phyloP scores from a whole-genome alignment of 805 yeast genomes.

The Hanseniaspora occidentalis region DNA sequence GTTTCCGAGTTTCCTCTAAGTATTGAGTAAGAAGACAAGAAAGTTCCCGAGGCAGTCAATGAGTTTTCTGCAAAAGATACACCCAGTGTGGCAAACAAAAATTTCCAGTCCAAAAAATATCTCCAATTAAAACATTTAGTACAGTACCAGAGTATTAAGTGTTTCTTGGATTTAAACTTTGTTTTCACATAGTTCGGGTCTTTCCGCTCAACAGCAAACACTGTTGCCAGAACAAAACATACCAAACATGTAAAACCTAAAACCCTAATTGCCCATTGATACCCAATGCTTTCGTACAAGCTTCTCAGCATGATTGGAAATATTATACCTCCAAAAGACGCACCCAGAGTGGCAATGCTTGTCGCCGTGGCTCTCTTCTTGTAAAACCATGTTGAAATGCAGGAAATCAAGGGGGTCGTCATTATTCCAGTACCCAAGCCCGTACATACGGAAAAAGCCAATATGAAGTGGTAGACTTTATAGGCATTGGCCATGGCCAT shows the following conservation, averaged over 20 bases:
- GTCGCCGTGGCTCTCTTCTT: conserved; percentile 45
- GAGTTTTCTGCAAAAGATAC: conserved; percentile 36
- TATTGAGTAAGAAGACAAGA: conserved; percentile 40
- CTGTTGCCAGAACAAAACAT: conserved; percentile 25
- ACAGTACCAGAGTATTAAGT: conserved; percentile 18
- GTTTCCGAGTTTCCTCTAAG: conserved; percentile 34
- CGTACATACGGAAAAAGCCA: conserved; percentile 41
- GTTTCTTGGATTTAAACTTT: conserved; percentile 28
- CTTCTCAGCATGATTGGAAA: conserved; percentile 43
- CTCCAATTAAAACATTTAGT: conserved; percentile 21
- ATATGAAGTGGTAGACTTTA: conserved; percentile 45
- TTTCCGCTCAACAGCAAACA: conserved; percentile 30
- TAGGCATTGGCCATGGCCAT: conserved; percentile 45
- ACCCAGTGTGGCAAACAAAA: conserved; percentile 30
- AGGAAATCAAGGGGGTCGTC: conserved; percentile 49
- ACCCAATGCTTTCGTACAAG: conserved; percentile 39
- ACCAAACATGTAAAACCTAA: conserved; percentile 35
- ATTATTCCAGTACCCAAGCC: conserved; percentile 52
- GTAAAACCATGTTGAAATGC: conserved; percentile 55
- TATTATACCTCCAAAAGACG: conserved; percentile 42
- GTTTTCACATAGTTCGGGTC: conserved; percentile 16
- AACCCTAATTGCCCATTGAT: conserved; percentile 46
- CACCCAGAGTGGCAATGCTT: conserved; percentile 40
- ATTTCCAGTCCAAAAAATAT: conserved; percentile 32
- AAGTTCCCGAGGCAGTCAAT: conserved; percentile 35